Evolutionary conservation across 2,329 filamentous ascomycete genomes (phyloP), one percentile per base, ranked within the genome.

Genomic region (Canariomyces notabilis): DNA sequence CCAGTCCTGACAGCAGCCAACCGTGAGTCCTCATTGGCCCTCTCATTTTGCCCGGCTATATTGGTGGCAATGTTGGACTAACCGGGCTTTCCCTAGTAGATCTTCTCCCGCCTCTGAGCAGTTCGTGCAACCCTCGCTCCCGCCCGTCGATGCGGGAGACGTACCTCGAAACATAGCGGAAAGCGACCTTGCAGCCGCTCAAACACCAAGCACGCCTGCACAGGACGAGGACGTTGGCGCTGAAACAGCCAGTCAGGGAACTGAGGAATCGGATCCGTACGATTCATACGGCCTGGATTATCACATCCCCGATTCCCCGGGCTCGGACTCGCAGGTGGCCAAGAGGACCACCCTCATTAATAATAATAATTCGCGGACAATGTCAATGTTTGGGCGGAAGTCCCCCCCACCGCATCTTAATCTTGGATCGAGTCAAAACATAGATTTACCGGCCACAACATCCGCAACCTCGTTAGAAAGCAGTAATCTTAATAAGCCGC

Each of bases 341-440:
- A 53, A 54, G 43, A 52, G 46, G 58, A 60, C 61, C 57, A 60
- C 58, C 58, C 64, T 66, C 61, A 60, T 59, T 61, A 66, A 67
- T 57, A 61, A 59, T 57, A 63, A 49, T 31, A 29, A n/a, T n/a
- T n/a, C 38, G 9, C 50, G 46, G 44, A 52, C 64, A 60, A 72
- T 76, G 67, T 74, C 74, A 58, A 66, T 77, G 60, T 69, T 71
- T 59, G 63, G 68, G 40, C 69, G 73, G 36, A 79, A 75, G 61
- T 62, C 69, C 40, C 67, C 70, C 49, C 76, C 74, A 57, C 75
- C 73, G 49, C 74, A 79, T 54, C 69, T 80, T 34, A 72, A 67
- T 53, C 68, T 80, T 50, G 68, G 69, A 52, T 64, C 49, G 19
- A 44, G 69, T 29, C 26, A 29, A 58, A 67, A 70, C 52, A 54